Conservation (phyloP, 2,329 filamentous ascomycete species). For the Claviceps quebecensis region DNA sequence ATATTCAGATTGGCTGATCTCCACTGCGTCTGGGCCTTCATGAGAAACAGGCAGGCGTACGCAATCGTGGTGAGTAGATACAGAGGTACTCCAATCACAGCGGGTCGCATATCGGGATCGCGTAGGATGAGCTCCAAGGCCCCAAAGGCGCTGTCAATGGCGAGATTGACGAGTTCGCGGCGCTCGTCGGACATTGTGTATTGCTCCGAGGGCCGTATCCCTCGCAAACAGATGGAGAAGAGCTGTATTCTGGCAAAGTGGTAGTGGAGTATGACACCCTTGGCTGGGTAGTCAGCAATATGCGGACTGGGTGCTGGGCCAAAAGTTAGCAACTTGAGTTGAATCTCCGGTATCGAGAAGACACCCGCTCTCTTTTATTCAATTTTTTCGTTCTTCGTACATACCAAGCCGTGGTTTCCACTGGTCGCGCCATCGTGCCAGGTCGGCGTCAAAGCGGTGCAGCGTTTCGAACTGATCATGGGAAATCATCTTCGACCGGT, state of each 20-base stretch:
- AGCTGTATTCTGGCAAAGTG: constrained; percentile 36
- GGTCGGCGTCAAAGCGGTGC: constrained; percentile 15
- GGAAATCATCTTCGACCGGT: constrained; percentile 26
- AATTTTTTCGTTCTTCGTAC: neutral
- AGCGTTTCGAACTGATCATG: constrained; percentile 20
- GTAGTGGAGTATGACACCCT: constrained; percentile 34
- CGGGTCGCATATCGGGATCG: constrained; percentile 17
- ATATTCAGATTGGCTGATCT: constrained; percentile 14
- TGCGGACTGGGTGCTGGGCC: constrained; percentile 27
- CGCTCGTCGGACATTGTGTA: constrained; percentile 30
- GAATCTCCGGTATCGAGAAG: neutral
- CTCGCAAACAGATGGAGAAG: constrained; percentile 32
- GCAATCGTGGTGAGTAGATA: constrained; percentile 20
- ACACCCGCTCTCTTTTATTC: neutral
- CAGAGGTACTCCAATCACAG: constrained; percentile 18
- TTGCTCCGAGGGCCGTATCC: constrained; percentile 16
- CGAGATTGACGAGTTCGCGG: constrained; percentile 28
- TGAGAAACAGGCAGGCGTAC: constrained; percentile 18
- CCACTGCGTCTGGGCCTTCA: constrained; percentile 20
- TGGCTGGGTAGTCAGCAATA: constrained; percentile 33
- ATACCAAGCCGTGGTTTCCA: constrained; percentile 23
- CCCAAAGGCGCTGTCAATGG: constrained; percentile 20
- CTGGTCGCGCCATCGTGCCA: constrained; percentile 21
- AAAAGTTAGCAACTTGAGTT: neutral
- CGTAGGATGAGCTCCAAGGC: constrained; percentile 17